A percentile compares a stretch with the other conserved stretches of the same genome.
phyloP scores from a whole-genome alignment of 1,284 basidiomycete species.

The Puccinia sorghi region DNA sequence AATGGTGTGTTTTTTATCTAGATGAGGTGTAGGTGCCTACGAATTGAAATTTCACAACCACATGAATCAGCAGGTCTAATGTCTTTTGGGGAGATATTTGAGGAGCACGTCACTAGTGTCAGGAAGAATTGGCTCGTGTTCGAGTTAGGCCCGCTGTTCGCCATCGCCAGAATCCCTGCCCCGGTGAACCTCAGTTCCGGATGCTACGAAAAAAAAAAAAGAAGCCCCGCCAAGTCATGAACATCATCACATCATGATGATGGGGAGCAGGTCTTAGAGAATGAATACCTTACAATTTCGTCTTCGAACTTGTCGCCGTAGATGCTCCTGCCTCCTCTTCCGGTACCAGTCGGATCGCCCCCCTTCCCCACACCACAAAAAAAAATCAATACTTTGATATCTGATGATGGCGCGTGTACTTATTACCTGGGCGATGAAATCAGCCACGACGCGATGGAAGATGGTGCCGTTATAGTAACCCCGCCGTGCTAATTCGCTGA shows the following conservation, averaged over 20 bases:
- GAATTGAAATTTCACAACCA: not conserved
- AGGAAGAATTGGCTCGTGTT: constrained; percentile 53
- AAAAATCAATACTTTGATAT: not conserved
- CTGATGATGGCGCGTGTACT: too few relatives aligned
- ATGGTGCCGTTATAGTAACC: constrained; percentile 57
- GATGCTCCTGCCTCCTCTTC: constrained; percentile 54
- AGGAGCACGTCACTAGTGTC: constrained; percentile 33
- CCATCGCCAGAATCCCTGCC: constrained; percentile 54
- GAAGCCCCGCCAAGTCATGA: not conserved
- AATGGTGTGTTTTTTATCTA: constrained; percentile 52
- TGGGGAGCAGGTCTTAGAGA: not conserved
- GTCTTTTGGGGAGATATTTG: not conserved
- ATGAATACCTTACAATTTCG: constrained; percentile 40
- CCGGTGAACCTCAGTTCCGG: constrained; percentile 53
- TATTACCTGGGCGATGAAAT: constrained; percentile 53
- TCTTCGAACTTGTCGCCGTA: constrained; percentile 55
- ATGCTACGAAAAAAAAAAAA: constrained; percentile 12
- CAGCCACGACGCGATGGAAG: constrained; percentile 45
- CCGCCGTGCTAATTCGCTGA: constrained; percentile 55
- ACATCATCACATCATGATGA: too few relatives aligned
- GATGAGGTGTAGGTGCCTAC: constrained; percentile 53
- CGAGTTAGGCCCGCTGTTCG: constrained; percentile 53
- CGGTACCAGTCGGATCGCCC: constrained; percentile 54
- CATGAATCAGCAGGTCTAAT: not conserved
- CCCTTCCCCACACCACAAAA: constrained; percentile 22